Conservation (phyloP, 192 early-diverging fungal species). For the Coemansia sp. region DNA sequence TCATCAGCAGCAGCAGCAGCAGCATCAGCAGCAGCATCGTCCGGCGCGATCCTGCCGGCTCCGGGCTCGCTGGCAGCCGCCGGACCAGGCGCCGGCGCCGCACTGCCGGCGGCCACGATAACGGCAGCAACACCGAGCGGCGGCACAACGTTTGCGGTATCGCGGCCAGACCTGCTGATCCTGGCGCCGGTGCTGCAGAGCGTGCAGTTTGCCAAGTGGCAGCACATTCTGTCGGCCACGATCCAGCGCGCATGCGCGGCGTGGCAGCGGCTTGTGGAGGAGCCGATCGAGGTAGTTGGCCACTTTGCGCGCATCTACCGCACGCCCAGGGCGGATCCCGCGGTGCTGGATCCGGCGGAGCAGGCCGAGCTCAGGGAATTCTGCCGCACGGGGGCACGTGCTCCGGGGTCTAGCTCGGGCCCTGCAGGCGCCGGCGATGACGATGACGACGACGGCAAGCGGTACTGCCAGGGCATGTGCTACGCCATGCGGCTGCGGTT, state of each 20-base stretch:
- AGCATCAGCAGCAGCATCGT: not conserved
- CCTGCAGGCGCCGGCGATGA: not conserved
- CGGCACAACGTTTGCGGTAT: slow-evolving; percentile 10
- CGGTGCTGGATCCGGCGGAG: not conserved
- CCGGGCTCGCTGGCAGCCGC: not conserved
- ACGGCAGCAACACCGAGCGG: not conserved
- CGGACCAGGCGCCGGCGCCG: not conserved
- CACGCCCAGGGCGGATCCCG: slow-evolving; percentile 1
- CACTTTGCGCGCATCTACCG: slow-evolving; percentile 37
- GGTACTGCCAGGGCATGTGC: slow-evolving; percentile 11
- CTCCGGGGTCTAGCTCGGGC: not conserved
- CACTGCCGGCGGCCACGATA: not conserved
- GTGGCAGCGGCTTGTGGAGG: slow-evolving; percentile 47
- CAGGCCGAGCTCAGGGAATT: slow-evolving; percentile 7
- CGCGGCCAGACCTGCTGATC: slow-evolving; percentile 28
- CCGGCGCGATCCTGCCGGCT: not conserved
- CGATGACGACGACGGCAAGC: not conserved
- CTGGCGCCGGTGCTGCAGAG: slow-evolving; percentile 44
- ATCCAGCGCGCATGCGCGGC: slow-evolving; percentile 35
- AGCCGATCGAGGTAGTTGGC: slow-evolving; percentile 48
- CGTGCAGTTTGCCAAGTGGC: slow-evolving; percentile 49
- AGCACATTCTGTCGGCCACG: slow-evolving; percentile 31
- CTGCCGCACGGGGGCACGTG: not conserved
- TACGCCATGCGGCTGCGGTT: slow-evolving; percentile 45
- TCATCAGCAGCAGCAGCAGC: too few relatives aligned